phyloP scores from a whole-genome alignment of 352 stramenopile genomes.

The Globisporangium polare region DNA sequence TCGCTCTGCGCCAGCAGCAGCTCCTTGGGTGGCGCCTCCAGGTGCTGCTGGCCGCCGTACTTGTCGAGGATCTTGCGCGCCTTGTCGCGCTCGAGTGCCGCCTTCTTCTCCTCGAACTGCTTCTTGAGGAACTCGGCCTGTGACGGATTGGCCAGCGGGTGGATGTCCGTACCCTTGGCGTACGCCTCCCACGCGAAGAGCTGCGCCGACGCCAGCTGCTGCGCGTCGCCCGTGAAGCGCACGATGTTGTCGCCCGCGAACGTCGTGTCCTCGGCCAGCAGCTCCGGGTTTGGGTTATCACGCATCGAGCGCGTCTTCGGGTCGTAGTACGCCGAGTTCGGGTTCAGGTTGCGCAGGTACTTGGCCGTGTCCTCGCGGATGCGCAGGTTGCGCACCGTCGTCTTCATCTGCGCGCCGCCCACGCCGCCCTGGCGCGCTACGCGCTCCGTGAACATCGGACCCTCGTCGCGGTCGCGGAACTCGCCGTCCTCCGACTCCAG shows the following conservation, averaged over 20 bases:
- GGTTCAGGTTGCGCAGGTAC: slow-evolving; percentile 98
- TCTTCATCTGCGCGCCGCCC: slow-evolving; percentile 98
- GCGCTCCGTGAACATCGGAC: slow-evolving; percentile 91
- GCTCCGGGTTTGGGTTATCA: slow-evolving; percentile 96
- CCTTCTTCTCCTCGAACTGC: slow-evolving; percentile 85
- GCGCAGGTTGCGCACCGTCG: slow-evolving; percentile 95
- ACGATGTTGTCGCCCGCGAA: slow-evolving; percentile 97
- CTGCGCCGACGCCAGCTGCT: slow-evolving; percentile 93
- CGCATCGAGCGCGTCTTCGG: slow-evolving; percentile 98
- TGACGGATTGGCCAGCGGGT: slow-evolving; percentile 96
- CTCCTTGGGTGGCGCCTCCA: slow-evolving; percentile 80
- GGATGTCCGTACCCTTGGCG: slow-evolving; percentile 89
- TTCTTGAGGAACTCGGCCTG: slow-evolving; percentile 96
- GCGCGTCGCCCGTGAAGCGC: slow-evolving; percentile 89
- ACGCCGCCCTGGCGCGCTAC: slow-evolving; percentile 95
- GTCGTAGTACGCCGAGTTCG: slow-evolving; percentile 99
- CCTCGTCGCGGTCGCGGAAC: slow-evolving; percentile 91
- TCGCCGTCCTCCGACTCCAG: slow-evolving; percentile 89
- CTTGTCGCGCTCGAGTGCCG: slow-evolving; percentile 65
- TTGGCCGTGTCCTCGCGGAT: slow-evolving; percentile 99
- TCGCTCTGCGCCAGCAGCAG: slow-evolving; percentile 87
- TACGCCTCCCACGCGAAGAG: slow-evolving; percentile 95
- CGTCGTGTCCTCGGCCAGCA: slow-evolving; percentile 90
- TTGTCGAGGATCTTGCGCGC: slow-evolving; percentile 89
- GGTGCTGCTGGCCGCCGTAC: slow-evolving; percentile 94